Evolutionary conservation across 2,329 filamentous ascomycete genomes (phyloP).

Genomic region (Fusarium metavorans): DNA sequence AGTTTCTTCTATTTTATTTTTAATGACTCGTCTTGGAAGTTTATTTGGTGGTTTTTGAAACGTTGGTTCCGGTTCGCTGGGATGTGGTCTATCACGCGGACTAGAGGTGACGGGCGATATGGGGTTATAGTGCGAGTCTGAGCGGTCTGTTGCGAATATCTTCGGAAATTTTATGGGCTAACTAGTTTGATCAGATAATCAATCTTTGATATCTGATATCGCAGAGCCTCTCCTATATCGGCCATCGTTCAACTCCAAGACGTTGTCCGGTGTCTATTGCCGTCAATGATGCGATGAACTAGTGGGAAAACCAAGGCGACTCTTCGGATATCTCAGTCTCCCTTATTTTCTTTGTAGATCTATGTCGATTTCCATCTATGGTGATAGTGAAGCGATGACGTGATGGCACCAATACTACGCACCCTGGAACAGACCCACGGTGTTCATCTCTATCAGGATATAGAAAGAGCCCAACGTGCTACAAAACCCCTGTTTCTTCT

Average conservation of each 20-base stretch:
- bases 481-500: not conserved
- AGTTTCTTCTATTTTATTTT: not conserved
- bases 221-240: not conserved
- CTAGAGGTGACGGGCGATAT: not conserved
- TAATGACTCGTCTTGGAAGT: not conserved
- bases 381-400: not conserved
- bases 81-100: not conserved
- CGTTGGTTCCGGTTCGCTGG: not conserved
- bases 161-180: not conserved
- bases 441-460: not conserved
- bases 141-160: not conserved
- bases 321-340: not conserved
- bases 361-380: not conserved
- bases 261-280: not conserved
- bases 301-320: not conserved
- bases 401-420: not conserved
- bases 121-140: not conserved
- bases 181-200: not conserved
- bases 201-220: not conserved
- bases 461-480: not conserved
- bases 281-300: not conserved
- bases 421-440: not conserved
- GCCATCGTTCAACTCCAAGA: not conserved
- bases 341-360: not conserved
- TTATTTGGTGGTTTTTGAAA: not conserved